phyloP scores from a whole-genome alignment of 176 grass and related monocot species.

The Carex scoparia region DNA sequence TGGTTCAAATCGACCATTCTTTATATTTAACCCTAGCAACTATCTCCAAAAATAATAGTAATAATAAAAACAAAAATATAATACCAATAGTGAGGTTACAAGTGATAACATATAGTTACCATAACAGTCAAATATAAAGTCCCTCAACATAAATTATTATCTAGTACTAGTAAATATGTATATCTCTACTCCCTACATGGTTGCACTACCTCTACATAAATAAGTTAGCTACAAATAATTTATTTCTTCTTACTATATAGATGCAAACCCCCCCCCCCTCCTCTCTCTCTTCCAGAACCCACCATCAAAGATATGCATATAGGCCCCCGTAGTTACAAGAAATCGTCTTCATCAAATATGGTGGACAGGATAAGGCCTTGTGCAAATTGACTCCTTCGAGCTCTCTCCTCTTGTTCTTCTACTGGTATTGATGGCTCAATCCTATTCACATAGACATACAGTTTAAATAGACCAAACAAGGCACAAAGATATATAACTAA shows the following conservation, averaged over 20 bases:
- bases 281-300: not conserved
- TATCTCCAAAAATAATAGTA: not conserved
- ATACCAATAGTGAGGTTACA: not conserved
- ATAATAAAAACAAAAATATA: not conserved
- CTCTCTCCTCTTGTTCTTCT: constrained; percentile 59
- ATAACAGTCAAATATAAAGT: not conserved
- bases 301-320: constrained; percentile 28
- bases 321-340: constrained; percentile 1
- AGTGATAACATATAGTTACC: not conserved
- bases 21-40: no score
- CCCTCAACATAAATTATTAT: not conserved
- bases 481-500: no score
- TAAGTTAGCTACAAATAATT: constrained; percentile 16
- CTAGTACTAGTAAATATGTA: not conserved
- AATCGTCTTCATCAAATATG: constrained; percentile 49
- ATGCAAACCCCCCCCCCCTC: not conserved
- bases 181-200: not conserved
- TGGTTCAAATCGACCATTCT: no score
- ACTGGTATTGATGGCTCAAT: constrained; percentile 59
- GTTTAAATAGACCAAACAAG: not conserved
- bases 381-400: constrained; percentile 62
- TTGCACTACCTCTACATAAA: constrained; percentile 14
- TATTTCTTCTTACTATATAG: constrained; percentile 8
- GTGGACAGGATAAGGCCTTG: constrained; percentile 61
- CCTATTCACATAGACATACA: constrained; percentile 13